phyloP scores from a whole-genome alignment of 371 early-diverging fungal species.

The Mucor circinelloides region DNA sequence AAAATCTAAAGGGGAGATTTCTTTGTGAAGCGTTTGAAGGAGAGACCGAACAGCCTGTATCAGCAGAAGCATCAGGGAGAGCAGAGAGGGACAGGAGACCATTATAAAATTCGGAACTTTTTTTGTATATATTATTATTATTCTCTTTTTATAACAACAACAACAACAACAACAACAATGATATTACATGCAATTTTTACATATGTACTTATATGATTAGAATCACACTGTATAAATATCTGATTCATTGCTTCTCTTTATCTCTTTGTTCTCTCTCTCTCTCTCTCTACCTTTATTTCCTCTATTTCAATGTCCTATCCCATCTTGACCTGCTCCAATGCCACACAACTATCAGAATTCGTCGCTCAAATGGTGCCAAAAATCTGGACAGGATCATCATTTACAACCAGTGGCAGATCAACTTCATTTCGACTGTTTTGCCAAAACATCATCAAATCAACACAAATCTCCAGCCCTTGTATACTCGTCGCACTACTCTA shows the following conservation, averaged over 20 bases:
- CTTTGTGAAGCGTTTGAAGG: background rate
- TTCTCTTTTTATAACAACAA: background rate
- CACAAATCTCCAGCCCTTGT: slow-evolving; percentile 39
- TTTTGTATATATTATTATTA: background rate
- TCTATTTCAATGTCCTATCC: slow-evolving; percentile 1
- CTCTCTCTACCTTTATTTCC: slow-evolving; percentile 1
- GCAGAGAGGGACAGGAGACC: background rate
- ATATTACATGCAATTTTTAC: background rate
- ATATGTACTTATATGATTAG: background rate
- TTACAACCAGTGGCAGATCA: slow-evolving; percentile 19
- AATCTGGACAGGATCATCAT: slow-evolving; percentile 47
- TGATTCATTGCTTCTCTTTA: background rate
- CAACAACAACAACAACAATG: background rate
- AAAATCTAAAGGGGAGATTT: background rate
- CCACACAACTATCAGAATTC: slow-evolving; percentile 44
- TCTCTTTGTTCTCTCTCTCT: background rate
- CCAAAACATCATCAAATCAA: slow-evolving; percentile 48
- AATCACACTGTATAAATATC: background rate
- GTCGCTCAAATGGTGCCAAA: slow-evolving; percentile 49
- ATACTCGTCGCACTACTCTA: slow-evolving; percentile 39
- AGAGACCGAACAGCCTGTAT: background rate
- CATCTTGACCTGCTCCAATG: slow-evolving; percentile 19
- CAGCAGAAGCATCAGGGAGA: background rate
- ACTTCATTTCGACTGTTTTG: slow-evolving; percentile 42
- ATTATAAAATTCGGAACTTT: slow-evolving; percentile 5